Base-by-base conservation (phyloP, 306 rosid genomes). In the Vigna mungo region DNA sequence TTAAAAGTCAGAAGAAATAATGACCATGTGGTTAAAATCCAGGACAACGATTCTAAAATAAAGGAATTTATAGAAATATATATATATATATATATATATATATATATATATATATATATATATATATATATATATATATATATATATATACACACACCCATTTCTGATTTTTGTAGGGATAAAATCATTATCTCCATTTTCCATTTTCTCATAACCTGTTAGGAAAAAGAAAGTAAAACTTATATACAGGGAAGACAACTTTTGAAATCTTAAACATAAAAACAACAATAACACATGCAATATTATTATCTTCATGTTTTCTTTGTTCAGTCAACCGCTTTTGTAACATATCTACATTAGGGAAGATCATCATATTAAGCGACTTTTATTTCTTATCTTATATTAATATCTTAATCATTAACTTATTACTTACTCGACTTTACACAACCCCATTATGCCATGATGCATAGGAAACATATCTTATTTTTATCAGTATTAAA, bases 311-410 rank as follows among this genome's bases (percentile, higher is more conserved):
- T 67, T 89, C 90, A 30, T 44, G 44, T 58, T 61, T 79, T 70
- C 72, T 89, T 85, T 84, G 86, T 64, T 77, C 85, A 71, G 67
- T 77, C 18, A 95, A 75, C 80, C 87, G 68, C 89, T 93, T 93
- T 84, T 93, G 91, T 71, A 93, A 84, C 98, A 90, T 88, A 88
- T 89, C 93, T 75, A 91, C 91, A 59, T 97, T 97, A 61, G 97
- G 99, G 89, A 95, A 95, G 71, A 90, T 94, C 81, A 95, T 72
- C 92, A 91, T 86, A 83, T 90, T 94, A 87, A 91, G 78, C 25
- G 89, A 85, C 76, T 86, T 20, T 84, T 88, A 87, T 91, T 73
- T 94, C 91, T 79, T 85, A 85, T 83, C 85, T 91, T 25, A 25
- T 25, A 2, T 25, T 25, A 25, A 25, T 25, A 25, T 25, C 27